Conservation (phyloP, 2,329 filamentous ascomycete species). For the Chaetomium olivaceum region DNA sequence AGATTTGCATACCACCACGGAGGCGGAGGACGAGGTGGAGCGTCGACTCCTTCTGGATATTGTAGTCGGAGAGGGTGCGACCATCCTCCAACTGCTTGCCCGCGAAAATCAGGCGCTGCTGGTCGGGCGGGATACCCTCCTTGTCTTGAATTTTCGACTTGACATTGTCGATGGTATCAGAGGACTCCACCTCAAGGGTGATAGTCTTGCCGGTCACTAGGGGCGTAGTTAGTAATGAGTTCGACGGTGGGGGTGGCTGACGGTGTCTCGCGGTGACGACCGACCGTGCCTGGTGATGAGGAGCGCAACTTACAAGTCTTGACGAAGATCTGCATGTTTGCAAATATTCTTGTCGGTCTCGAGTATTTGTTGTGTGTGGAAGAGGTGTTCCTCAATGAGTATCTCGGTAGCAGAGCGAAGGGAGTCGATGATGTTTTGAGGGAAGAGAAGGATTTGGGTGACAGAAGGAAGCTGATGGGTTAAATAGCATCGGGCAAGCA, state of each 20-base stretch:
- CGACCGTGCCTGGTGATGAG: constrained; percentile 2
- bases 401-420: constrained; percentile 21
- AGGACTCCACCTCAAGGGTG: constrained; percentile 19
- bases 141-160: constrained; percentile 91
- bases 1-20: constrained; percentile 66
- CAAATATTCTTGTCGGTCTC: constrained; percentile 40
- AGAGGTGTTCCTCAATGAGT: background rate
- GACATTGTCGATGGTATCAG: constrained; percentile 55
- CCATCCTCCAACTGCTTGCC: constrained; percentile 52
- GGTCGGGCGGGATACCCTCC: constrained; percentile 83
- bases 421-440: constrained; percentile 24
- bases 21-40: constrained; percentile 76
- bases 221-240: constrained; percentile 36
- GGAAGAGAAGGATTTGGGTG: constrained; percentile 33
- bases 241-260: background rate
- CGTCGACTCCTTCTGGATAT: constrained; percentile 65
- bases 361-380: constrained; percentile 11
- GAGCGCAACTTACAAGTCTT: constrained; percentile 75
- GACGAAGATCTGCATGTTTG: constrained; percentile 91
- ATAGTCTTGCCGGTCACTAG: constrained; percentile 84
- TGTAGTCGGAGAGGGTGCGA: constrained; percentile 57
- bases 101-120: constrained; percentile 82
- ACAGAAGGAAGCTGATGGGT: constrained; percentile 30
- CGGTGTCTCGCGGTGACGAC: too few relatives aligned
- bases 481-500: constrained; percentile 29